These are phyloP conservation scores for Alternaria brassicae DNA, from an alignment of 2,329 filamentous ascomycete species.

Conservation along the genomic window DNA sequence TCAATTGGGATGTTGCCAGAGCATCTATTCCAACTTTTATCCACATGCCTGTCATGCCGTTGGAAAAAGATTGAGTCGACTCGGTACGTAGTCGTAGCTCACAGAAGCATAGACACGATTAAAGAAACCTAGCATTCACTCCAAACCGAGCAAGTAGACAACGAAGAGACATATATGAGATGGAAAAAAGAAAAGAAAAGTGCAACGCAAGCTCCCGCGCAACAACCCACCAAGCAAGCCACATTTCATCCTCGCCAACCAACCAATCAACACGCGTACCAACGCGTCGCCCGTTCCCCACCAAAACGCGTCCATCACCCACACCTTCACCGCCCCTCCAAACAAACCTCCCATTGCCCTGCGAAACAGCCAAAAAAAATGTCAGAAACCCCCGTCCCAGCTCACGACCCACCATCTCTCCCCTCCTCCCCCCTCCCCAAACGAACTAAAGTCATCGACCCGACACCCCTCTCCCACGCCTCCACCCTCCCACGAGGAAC, in stretches of 20 bases:
- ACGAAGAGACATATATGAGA: no score
- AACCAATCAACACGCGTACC: conserved; percentile 6
- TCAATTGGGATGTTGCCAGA: background rate
- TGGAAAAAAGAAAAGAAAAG: background rate
- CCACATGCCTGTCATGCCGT: no score
- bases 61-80: no score
- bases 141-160: no score
- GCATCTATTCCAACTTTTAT: no score
- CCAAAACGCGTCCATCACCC: conserved; percentile 10
- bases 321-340: conserved; percentile 25
- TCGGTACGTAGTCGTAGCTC: no score
- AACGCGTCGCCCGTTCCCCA: conserved; percentile 12
- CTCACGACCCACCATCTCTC: conserved; percentile 60
- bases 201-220: background rate
- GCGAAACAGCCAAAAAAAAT: conserved; percentile 17
- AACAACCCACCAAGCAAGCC: no score
- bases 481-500: conserved; percentile 36
- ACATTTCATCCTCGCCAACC: conserved; percentile 1
- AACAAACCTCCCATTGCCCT: conserved; percentile 6
- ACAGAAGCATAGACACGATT: background rate
- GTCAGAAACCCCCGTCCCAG: conserved; percentile 38
- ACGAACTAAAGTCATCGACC: conserved; percentile 71
- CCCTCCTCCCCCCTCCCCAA: conserved; percentile 80
- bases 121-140: no score
- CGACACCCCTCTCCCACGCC: conserved; percentile 42